A percentile compares a stretch with the other conserved stretches of the same genome.
These are phyloP conservation scores for Pelagomonas calceolata DNA, from an alignment of 108 stramenopile species.

Conservation along the genomic window DNA sequence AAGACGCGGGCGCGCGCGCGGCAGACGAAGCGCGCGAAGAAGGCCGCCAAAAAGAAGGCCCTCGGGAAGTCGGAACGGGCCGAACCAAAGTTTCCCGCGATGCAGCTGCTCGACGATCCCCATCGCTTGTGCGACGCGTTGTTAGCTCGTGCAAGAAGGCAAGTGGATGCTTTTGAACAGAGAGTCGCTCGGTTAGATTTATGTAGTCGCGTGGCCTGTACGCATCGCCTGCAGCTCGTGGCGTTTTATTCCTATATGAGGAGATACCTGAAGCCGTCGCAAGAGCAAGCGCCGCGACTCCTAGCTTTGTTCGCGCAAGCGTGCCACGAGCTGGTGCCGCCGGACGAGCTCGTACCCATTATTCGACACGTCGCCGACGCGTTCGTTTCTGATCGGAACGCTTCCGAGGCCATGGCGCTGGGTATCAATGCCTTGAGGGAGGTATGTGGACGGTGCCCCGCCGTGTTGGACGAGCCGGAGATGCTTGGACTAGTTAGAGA, in stretches of 20 bases:
- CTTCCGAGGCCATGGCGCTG: slow-evolving; percentile 86
- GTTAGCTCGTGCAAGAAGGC: slow-evolving; percentile 59
- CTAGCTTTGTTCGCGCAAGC: slow-evolving; percentile 90
- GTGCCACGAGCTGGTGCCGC: slow-evolving; percentile 88
- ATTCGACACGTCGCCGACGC: slow-evolving; percentile 80
- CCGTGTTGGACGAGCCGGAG: slow-evolving; percentile 68
- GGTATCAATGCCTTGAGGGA: slow-evolving; percentile 91
- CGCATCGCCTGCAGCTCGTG: slow-evolving; percentile 77
- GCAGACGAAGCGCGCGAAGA: slow-evolving; percentile 7
- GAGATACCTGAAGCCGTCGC: slow-evolving; percentile 86
- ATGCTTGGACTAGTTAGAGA: slow-evolving; percentile 89
- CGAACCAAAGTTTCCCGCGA: slow-evolving; percentile 56
- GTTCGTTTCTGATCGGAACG: slow-evolving; percentile 77
- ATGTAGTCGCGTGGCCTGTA: slow-evolving; percentile 78
- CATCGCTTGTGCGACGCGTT: slow-evolving; percentile 77
- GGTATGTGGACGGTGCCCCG: slow-evolving; percentile 70
- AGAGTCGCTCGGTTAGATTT: slow-evolving; percentile 93
- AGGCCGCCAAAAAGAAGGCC: no score
- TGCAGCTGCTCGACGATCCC: slow-evolving; percentile 85
- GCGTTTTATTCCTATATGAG: slow-evolving; percentile 84
- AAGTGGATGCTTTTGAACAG: slow-evolving; percentile 66
- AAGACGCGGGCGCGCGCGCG: slow-evolving; percentile 22
- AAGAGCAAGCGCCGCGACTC: slow-evolving; percentile 80
- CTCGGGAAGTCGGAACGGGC: no score
- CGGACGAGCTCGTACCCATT: slow-evolving; percentile 78